Evolutionary conservation across 2,329 filamentous ascomycete genomes (phyloP).

Genomic region (Epichloe sp.): DNA sequence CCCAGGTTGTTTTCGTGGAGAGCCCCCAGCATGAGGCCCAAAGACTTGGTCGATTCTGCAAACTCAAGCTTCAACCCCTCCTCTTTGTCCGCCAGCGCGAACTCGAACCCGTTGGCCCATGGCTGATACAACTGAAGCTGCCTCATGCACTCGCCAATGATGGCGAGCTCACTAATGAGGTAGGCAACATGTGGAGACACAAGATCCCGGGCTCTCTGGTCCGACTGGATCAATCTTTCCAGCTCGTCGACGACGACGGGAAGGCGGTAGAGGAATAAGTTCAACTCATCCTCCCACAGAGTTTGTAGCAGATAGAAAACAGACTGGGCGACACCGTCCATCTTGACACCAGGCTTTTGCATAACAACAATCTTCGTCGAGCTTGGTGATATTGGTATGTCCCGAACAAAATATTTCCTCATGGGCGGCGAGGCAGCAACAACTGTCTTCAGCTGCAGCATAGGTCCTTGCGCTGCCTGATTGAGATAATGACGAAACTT

Average conservation of each 20-base stretch:
- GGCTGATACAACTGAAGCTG: conserved; percentile 35
- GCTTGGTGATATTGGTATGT: conserved; percentile 11
- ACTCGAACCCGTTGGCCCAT: conserved; percentile 30
- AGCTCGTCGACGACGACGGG: conserved; percentile 33
- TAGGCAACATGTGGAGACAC: conserved; percentile 23
- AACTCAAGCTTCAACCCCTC: conserved; percentile 17
- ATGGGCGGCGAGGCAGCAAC: conserved; percentile 26
- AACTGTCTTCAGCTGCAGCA: conserved; percentile 12
- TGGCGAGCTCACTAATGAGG: conserved; percentile 30
- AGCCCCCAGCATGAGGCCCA: conserved; percentile 7
- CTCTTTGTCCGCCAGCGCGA: conserved; percentile 11
- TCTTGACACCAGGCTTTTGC: conserved; percentile 9
- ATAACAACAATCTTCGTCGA: conserved; percentile 12
- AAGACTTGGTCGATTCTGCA: conserved; percentile 3
- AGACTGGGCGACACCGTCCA: conserved; percentile 11
- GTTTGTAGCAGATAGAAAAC: conserved; percentile 24
- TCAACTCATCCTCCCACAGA: conserved; percentile 23
- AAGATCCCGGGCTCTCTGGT: conserved; percentile 21
- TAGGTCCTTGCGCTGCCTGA: conserved; percentile 18
- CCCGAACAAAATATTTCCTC: conserved; percentile 20
- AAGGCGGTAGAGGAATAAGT: conserved; percentile 20
- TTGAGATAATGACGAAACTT: conserved; percentile 25
- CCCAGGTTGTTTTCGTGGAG: conserved; percentile 9
- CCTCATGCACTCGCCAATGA: conserved; percentile 28
- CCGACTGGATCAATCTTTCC: conserved; percentile 27